Evolutionary conservation across 805 yeast genomes (phyloP), one percentile per base, ranked within the genome.

Genomic region (Cyberlindnera misumaiensis): DNA sequence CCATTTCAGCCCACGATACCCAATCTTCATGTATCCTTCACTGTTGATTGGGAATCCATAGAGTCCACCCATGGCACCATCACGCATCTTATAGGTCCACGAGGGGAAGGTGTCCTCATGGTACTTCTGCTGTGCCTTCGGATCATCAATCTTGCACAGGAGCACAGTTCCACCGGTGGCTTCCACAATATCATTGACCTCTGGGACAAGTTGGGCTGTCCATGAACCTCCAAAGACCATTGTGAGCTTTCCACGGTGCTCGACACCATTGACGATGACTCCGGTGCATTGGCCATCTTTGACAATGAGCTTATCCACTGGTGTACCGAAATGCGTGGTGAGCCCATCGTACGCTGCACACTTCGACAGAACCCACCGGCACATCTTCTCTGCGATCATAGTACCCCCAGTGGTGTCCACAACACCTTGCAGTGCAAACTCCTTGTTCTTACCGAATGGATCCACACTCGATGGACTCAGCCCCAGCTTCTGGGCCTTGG

Each of bases 111-210:
- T 46, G 14, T 39, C 33, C 27, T 47, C 45, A 26, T 42, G 35
- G 20, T 52, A 58, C 36, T 53, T 56, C 14, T 44, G 30, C 30
- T 39, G 16, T 2, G 46, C 48, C 11, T 43, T 36, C 8, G 47
- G 47, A 17, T 44, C 42, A 4, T 38, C 32, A 6, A 60, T 34
- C 29, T 57, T 52, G 16, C 57, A 48, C 24, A 55, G 32, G 5
- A 52, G 53, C 13, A 61, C 57, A 25, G 60, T 55, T 12, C 58
- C 64, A n/a, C 53, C 54, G 6, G 59, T 53, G 7, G 59, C 63
- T 36, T 59, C 60, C 13, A 51, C 44, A 15, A 43, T 54, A 30
- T 48, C 51, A 28, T 35, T 28, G 5, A 56, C 53, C 36, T 56
- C 62, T 12, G 67, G 65, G 14, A 52, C 46, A 14, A 52, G 30